A percentile compares a stretch with the other conserved stretches of the same genome.
Conservation (phyloP, 2,329 filamentous ascomycete species). For the Cladophialophora psammophila region DNA sequence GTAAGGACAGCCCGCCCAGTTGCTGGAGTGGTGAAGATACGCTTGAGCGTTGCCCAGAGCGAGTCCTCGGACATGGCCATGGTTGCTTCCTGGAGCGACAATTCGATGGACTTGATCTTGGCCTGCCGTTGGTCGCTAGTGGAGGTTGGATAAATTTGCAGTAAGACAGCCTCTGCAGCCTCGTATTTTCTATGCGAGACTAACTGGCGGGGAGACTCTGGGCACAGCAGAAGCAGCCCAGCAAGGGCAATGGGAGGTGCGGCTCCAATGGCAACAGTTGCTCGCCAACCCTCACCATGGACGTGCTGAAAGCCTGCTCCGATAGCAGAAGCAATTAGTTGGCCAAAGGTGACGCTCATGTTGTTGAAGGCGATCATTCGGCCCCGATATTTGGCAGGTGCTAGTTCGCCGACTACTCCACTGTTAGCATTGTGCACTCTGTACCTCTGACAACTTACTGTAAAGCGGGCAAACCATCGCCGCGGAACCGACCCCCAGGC, state of each 20-base stretch:
- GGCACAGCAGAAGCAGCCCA: slow-evolving; percentile 72
- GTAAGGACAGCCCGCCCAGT: slow-evolving; percentile 73
- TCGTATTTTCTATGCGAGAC: slow-evolving; percentile 51
- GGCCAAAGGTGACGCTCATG: slow-evolving; percentile 84
- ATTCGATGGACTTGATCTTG: slow-evolving; percentile 25
- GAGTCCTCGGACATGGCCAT: slow-evolving; percentile 28
- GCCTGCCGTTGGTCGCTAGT: slow-evolving; percentile 71
- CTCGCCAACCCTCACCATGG: slow-evolving; percentile 46
- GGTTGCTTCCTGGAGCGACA: slow-evolving; percentile 31
- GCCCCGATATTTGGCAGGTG: slow-evolving; percentile 59
- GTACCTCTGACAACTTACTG: not conserved
- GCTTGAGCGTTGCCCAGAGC: slow-evolving; percentile 48
- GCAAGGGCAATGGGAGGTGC: slow-evolving; percentile 77
- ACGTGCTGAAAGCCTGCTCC: slow-evolving; percentile 75
- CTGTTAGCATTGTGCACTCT: not conserved
- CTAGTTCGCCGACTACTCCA: slow-evolving; percentile 59
- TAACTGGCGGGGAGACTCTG: slow-evolving; percentile 67
- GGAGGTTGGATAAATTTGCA: slow-evolving; percentile 70
- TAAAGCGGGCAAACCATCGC: slow-evolving; percentile 66
- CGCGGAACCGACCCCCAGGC: slow-evolving; percentile 55
- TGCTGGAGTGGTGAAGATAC: slow-evolving; percentile 36
- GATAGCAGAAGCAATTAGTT: slow-evolving; percentile 86
- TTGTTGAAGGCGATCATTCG: slow-evolving; percentile 65
- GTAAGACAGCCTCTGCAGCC: slow-evolving; percentile 67
- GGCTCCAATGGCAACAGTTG: slow-evolving; percentile 88